Percentiles rank a stretch among this genome's conserved stretches.
phyloP scores from a whole-genome alignment of 225 moss, liverwort and hornwort species.

The Physcomitrellopsis africana region DNA sequence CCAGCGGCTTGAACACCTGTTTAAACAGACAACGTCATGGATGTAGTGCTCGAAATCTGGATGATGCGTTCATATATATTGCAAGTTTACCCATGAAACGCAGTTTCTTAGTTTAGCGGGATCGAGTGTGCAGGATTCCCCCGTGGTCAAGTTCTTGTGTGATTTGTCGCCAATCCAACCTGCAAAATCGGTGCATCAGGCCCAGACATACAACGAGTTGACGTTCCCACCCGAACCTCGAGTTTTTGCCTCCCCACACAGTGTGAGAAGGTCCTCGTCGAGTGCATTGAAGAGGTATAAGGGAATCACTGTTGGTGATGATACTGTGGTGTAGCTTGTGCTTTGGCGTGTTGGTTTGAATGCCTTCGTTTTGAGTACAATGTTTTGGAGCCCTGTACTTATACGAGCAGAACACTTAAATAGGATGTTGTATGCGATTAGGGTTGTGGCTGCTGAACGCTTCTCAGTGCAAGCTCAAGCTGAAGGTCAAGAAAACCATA shows the following conservation, averaged over 20 bases:
- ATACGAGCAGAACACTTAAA: not conserved
- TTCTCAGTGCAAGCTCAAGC: constrained; percentile 36
- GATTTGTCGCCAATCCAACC: constrained; percentile 84
- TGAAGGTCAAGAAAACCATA: constrained; percentile 39
- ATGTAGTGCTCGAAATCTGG: not conserved
- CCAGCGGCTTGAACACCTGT: not conserved
- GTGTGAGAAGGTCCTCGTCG: constrained; percentile 42
- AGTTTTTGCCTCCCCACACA: constrained; percentile 74
- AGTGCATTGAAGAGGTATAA: constrained; percentile 57
- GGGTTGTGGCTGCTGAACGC: constrained; percentile 38
- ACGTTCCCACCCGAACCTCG: constrained; percentile 78
- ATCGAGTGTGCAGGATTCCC: constrained; percentile 73
- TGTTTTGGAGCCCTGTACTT: not conserved
- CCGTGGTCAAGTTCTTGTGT: constrained; percentile 75
- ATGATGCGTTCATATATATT: not conserved
- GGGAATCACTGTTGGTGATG: not conserved
- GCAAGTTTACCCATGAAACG: not conserved
- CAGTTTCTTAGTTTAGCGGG: not conserved
- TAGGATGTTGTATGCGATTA: constrained; percentile 2
- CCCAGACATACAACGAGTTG: constrained; percentile 79
- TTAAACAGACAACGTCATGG: not conserved
- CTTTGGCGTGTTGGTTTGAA: not conserved
- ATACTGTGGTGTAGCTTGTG: not conserved
- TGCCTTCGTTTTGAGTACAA: not conserved
- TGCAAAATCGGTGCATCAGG: constrained; percentile 71